Base-by-base conservation (phyloP, 306 rosid genomes). In the Gastrolobium bilobum region DNA sequence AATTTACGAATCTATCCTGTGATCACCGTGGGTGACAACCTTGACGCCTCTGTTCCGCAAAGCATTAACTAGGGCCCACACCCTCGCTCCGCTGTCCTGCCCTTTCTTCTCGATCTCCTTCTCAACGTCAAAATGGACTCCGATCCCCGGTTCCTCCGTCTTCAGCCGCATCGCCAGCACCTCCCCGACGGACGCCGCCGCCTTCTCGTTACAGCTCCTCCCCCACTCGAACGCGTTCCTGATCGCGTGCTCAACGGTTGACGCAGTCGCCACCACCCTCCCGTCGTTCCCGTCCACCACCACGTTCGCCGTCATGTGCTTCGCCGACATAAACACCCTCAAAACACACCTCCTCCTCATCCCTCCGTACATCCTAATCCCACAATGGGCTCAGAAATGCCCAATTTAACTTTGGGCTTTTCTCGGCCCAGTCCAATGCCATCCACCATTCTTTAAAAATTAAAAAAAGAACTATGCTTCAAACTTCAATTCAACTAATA, bases 261-360 rank as follows among this genome's bases (percentile, higher is more conserved):
- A 87, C 6, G 86, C 86, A 35, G 81, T 69, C 14, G 88, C 88
- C 75, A 81, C 86, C 56, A 70, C 80, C 67, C 84, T 81, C 51
- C 78, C 20, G 6, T 65, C 26, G 54, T 67, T 63, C 65, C 75
- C 14, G 2, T 74, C 84, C 80, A 75, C 77, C 62, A 87, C 80
- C 62, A 87, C 88, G 62, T 81, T 84, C 75, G 88, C 88, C 78
- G 87, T 84, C 59, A 87, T 69, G 78, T 84, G 90, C 75, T 87
- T 87, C 51, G 56, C 82, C 58, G 84, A 75, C 58, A 76, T 48
- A 76, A 69, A 81, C 6, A 87, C 76, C 52, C 60, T 82, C 63
- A 84, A 76, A 31, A 71, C 73, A 34, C 30, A 87, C 71, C 62
- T 69, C 82, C 75, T 71, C 79, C 76, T 84, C 83, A 63, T 74